Base-by-base conservation (phyloP, 2,329 filamentous ascomycete genomes). In the Aspergillus novoparasiticus region DNA sequence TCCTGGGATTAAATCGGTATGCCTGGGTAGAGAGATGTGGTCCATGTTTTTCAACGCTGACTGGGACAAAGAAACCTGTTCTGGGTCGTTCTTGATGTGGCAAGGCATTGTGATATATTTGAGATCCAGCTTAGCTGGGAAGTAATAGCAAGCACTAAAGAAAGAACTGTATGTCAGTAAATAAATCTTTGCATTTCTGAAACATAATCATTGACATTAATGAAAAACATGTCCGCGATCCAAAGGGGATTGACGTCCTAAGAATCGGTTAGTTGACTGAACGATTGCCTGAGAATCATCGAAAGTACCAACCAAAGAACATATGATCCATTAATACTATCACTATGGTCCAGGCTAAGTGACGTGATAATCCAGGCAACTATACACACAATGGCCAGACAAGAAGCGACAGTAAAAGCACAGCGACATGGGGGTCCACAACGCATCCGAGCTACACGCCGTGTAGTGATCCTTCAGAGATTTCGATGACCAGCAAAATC, bases 11-110 rank as follows among this genome's bases (percentile, higher is more conserved):
- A 76, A 67, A 68, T 75, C 69, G 66, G 65, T 70, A 57, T 76
- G 75, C 72, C 76, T 78, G 64, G 75, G 65, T 57, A 77, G 71
- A 64, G 75, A 73, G 60, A 71, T 69, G 51, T 72, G 71, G 66
- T 75, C 73, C 70, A 76, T 72, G 62, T 70, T 69, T 58, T 73
- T 73, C 61, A 73, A 60, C 63, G 68, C 62, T 65, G 69, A 64
- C 64, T 74, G 73, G 62, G 75, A 69, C 46, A 79, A 72, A 68
- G 77, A 71, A 64, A 79, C 71, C 68, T 74, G 73, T 61, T 75
- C 73, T 60, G 75, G 69, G 69, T 77, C 76, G 62, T 69, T 75
- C 68, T 75, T 79, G 64, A 73, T 73, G 65, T 73, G 75, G 57
- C 73, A 69, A 71, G 76, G 74, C 78, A 79, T 80, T 71, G 63